These are phyloP conservation scores for Polytrichum formosum DNA, from an alignment of 225 moss, liverwort and hornwort species.

Conservation along the genomic window DNA sequence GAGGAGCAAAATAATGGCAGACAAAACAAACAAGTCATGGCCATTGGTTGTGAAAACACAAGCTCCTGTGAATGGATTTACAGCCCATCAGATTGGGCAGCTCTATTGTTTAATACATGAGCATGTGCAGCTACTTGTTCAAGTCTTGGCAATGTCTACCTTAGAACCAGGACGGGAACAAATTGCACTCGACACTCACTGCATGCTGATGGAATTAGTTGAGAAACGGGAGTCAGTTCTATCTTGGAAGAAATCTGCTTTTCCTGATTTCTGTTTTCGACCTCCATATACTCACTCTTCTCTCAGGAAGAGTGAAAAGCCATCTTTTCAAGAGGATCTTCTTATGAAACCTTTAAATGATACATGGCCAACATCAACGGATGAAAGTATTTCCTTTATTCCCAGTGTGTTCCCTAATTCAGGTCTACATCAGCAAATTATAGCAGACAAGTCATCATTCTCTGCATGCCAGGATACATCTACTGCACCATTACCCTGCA, in stretches of 20 bases:
- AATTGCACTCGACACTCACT: slow-evolving; percentile 51
- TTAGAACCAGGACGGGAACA: slow-evolving; percentile 75
- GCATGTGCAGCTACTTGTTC: slow-evolving; percentile 95
- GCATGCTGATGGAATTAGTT: slow-evolving; percentile 75
- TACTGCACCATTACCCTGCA: not conserved
- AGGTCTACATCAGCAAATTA: slow-evolving; percentile 11
- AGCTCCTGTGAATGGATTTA: slow-evolving; percentile 65
- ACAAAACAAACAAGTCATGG: slow-evolving; percentile 34
- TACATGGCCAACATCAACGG: slow-evolving; percentile 1
- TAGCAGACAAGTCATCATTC: not conserved
- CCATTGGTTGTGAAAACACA: slow-evolving; percentile 32
- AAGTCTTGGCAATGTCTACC: slow-evolving; percentile 66
- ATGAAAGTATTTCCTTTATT: slow-evolving; percentile 18
- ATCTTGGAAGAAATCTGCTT: slow-evolving; percentile 83
- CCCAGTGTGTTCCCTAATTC: slow-evolving; percentile 9
- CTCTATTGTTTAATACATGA: slow-evolving; percentile 89
- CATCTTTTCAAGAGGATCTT: slow-evolving; percentile 14
- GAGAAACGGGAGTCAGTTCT: slow-evolving; percentile 72
- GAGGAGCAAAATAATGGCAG: slow-evolving; percentile 35
- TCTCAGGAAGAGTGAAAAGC: slow-evolving; percentile 28
- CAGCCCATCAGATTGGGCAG: slow-evolving; percentile 95
- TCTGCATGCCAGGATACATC: not conserved
- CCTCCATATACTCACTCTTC: slow-evolving; percentile 84
- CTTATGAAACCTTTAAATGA: slow-evolving; percentile 6
- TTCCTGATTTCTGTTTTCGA: slow-evolving; percentile 90